Base-by-base conservation (phyloP, 2,329 filamentous ascomycete genomes). In the Botrytis tulipae region DNA sequence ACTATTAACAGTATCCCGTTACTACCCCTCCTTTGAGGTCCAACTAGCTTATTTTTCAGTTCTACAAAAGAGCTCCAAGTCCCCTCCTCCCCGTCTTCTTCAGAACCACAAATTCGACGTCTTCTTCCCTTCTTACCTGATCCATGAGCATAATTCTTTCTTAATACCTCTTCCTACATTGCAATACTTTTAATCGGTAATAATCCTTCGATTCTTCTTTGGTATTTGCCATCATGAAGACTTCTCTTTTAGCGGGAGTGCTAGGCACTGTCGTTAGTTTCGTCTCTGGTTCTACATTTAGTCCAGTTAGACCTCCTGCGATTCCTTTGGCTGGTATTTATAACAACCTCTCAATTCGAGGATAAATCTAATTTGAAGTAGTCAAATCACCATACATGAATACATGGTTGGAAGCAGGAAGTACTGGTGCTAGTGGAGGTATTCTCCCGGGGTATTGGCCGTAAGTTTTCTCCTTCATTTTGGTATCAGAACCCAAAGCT, bases 321-420 rank as follows among this genome's bases (percentile, higher is more conserved):
- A 84, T 92, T 60, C 92, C 92, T 25, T 82, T 95, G 59, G 92
- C 92, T 69, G 92, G 78, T 78, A 76, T 63, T 8, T 67, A 71
- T 51, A 22, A 57, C 18, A 18, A 20, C 8, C 8, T 32, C 5
- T 35, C 42, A 1, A 20, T 10, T 22, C 10, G 20, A 72, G 20
- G 60, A 32, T 51, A 8, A 4, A 22, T 54, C 71, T 73, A 35
- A 73, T 3, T 20, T 44, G 25, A 22, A 42, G 5, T 29, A 80
- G 78, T 95, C 57, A 89, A 88, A 76, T 91, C 90, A 22, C 93
- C 93, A 0, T 95, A 95, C 77, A 83, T 95, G 63, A 93, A 88
- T 79, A 88, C 90, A n/a, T 94, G 92, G 92, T 84, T 92, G 42
- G 83, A 88, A 74, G 89, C 86, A 16, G 90, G 90, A 2, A 88